Evolutionary conservation across 2,329 filamentous ascomycete genomes (phyloP).

Genomic region (Botrytis squamosa): DNA sequence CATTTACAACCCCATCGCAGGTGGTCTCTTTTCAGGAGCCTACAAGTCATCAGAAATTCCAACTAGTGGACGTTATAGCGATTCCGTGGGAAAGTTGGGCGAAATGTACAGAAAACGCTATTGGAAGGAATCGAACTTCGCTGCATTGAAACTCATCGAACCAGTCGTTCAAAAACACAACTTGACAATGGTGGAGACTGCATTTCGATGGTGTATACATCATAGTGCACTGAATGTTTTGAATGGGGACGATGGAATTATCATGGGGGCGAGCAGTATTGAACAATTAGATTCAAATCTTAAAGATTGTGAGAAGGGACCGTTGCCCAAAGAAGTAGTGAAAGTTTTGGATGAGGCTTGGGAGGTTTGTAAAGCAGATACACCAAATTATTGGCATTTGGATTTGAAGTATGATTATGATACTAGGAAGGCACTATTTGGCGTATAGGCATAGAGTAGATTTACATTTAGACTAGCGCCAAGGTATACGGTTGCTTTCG

Average conservation of each 20-base stretch:
- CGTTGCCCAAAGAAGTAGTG: conserved; percentile 63
- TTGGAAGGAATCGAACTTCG: conserved; percentile 62
- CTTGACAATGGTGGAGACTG: conserved; percentile 59
- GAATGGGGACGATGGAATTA: conserved; percentile 44
- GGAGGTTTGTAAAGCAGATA: conserved; percentile 53
- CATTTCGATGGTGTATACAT: conserved; percentile 58
- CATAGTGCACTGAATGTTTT: conserved; percentile 57
- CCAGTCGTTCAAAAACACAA: conserved; percentile 58
- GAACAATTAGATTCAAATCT: conserved; percentile 45
- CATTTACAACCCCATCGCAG: conserved; percentile 79
- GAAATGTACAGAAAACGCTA: conserved; percentile 57
- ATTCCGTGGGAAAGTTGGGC: conserved; percentile 46
- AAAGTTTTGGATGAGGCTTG: conserved; percentile 64
- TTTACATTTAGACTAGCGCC: not conserved
- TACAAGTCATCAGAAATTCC: conserved; percentile 52
- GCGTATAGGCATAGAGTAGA: conserved; percentile 8
- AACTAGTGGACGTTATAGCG: conserved; percentile 65
- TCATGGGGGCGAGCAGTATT: conserved; percentile 44
- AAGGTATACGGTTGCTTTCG: not conserved
- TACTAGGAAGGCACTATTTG: conserved; percentile 33
- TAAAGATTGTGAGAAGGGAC: conserved; percentile 50
- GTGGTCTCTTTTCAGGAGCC: conserved; percentile 78
- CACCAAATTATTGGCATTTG: conserved; percentile 39
- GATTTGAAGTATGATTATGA: conserved; percentile 37
- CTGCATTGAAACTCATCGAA: conserved; percentile 59